Conservation (phyloP, 2,329 filamentous ascomycete species). For the Aspergillus costaricaensis region DNA sequence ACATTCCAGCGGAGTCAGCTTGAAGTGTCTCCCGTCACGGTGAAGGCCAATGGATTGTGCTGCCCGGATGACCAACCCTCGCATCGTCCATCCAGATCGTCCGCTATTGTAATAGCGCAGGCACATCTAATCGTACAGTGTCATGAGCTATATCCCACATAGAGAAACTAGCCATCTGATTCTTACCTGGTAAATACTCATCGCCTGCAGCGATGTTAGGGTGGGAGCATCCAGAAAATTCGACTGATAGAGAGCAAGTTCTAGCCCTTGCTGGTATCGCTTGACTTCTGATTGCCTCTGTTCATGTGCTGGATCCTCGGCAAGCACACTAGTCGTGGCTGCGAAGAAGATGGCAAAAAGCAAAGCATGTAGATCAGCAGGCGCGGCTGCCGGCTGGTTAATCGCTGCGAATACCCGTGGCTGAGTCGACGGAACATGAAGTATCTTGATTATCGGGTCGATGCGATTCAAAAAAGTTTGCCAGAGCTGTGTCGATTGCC, state of each 20-base stretch:
- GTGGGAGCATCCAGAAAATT: conserved; percentile 48
- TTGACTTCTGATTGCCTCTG: conserved; percentile 15
- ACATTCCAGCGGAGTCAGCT: conserved; percentile 53
- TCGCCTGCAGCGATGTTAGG: conserved; percentile 30
- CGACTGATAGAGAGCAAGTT: conserved; percentile 42
- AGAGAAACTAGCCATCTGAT: too few relatives aligned
- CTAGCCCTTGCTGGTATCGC: conserved; percentile 33
- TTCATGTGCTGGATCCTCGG: conserved; percentile 21
- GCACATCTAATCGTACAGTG: conserved; percentile 23
- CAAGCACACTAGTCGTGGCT: conserved; percentile 23
- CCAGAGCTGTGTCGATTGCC: conserved; percentile 32
- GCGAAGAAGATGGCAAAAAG: conserved; percentile 33
- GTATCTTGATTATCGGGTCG: conserved; percentile 30
- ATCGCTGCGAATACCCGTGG: conserved; percentile 32
- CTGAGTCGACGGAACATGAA: conserved; percentile 33
- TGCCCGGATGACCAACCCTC: conserved; percentile 55
- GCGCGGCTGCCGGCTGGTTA: conserved; percentile 21
- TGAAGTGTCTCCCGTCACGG: conserved; percentile 54
- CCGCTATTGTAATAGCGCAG: conserved; percentile 25
- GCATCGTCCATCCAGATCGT: conserved; percentile 50
- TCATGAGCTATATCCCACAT: not conserved
- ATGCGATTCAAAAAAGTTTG: conserved; percentile 31
- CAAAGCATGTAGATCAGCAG: conserved; percentile 26
- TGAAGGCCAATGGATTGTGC: conserved; percentile 54
- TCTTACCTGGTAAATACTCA: conserved; percentile 43